A percentile compares a stretch with the other conserved stretches of the same genome.
Evolutionary conservation across 2,329 filamentous ascomycete species (phyloP).

Genomic region (Cladorrhinum sp.): DNA sequence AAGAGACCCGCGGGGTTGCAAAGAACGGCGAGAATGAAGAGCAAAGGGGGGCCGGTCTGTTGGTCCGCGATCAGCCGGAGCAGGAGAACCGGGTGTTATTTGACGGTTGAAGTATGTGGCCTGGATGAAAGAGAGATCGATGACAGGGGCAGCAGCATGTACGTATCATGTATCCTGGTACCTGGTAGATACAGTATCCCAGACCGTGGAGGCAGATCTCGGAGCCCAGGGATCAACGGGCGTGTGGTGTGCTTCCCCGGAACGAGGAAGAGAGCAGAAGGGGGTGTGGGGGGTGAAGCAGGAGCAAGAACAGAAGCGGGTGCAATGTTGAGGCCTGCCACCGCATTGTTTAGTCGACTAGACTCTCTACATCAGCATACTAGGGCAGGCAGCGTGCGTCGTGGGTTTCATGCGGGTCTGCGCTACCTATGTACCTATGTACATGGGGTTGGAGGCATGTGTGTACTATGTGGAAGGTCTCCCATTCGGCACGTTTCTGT

Average conservation of each 20-base stretch:
- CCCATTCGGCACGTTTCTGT: constrained; percentile 15
- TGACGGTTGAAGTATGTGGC: constrained; percentile 15
- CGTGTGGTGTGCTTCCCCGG: constrained; percentile 11
- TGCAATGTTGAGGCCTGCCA: constrained; percentile 22
- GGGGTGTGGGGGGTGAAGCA: constrained; percentile 5
- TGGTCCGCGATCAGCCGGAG: constrained; percentile 18
- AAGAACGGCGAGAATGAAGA: constrained; percentile 8
- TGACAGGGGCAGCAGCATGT: constrained; percentile 14
- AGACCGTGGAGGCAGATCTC: constrained; percentile 9
- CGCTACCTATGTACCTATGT: constrained; percentile 10
- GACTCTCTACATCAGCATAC: constrained; percentile 16
- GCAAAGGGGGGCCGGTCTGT: constrained; percentile 12
- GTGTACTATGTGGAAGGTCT: constrained; percentile 22
- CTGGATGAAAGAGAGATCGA: constrained; percentile 21
- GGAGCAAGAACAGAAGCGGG: constrained; percentile 1
- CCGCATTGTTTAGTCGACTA: constrained; percentile 24
- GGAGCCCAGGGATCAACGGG: constrained; percentile 13
- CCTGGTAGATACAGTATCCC: constrained; percentile 12
- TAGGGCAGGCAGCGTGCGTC: constrained; percentile 12
- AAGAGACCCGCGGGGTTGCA: constrained; percentile 7
- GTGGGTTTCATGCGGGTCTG: constrained; percentile 19
- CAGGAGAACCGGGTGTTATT: constrained; percentile 15
- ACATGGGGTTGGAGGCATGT: constrained; percentile 14
- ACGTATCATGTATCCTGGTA: constrained; percentile 13
- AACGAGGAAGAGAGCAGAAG: constrained; percentile 6